These are phyloP conservation scores for Nemania abortiva DNA, from an alignment of 2,329 filamentous ascomycete species.

Conservation along the genomic window DNA sequence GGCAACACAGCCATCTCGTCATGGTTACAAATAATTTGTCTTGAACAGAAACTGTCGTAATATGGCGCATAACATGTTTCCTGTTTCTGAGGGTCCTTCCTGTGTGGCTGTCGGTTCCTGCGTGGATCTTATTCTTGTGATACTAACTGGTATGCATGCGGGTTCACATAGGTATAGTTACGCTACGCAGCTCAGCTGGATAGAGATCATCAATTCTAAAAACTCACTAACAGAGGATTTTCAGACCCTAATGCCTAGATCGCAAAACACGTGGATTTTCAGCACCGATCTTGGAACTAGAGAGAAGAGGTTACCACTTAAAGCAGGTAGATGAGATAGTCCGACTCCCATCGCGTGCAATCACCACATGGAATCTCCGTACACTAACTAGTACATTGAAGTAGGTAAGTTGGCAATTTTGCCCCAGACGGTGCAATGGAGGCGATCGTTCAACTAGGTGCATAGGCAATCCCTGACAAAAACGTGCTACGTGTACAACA, in stretches of 20 bases:
- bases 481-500: constrained; percentile 34
- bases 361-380: constrained; percentile 21
- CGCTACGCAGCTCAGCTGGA: not conserved
- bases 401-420: not conserved
- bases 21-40: not conserved
- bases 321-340: constrained; percentile 20
- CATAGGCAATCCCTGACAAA: constrained; percentile 32
- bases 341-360: not conserved
- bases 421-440: constrained; percentile 8
- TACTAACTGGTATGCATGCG: constrained; percentile 16
- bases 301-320: constrained; percentile 12
- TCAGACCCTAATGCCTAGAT: constrained; percentile 29
- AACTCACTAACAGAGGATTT: not conserved
- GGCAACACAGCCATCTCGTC: not conserved
- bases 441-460: constrained; percentile 24
- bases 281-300: constrained; percentile 17
- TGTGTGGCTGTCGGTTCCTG: constrained; percentile 21
- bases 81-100: constrained; percentile 20
- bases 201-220: not conserved
- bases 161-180: not conserved
- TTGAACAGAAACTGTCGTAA: not conserved
- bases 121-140: constrained; percentile 13
- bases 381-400: not conserved
- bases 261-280: constrained; percentile 4
- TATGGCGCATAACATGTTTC: constrained; percentile 2